A percentile compares a stretch with the other conserved stretches of the same genome.
These are phyloP conservation scores for Inosperma sp. DNA, from an alignment of 768 basidiomycete genomes.

Conservation along the genomic window DNA sequence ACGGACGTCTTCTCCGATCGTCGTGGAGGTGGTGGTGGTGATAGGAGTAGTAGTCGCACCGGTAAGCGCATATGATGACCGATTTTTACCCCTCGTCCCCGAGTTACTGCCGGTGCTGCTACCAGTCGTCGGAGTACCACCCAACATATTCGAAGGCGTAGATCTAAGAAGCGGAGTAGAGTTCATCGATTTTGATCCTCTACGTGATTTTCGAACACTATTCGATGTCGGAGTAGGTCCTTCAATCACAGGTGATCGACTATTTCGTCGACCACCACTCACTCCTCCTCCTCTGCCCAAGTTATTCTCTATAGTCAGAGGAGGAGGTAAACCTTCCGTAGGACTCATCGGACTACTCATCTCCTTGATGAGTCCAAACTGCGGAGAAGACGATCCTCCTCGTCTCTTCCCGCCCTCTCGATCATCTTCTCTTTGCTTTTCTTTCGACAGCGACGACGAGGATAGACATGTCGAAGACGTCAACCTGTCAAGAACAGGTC, in stretches of 20 bases:
- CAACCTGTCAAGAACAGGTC: too few relatives aligned
- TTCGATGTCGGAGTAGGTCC: background rate
- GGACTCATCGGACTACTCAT: conserved; percentile 15
- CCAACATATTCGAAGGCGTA: conserved; percentile 37
- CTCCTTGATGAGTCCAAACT: too few relatives aligned
- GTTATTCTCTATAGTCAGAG: background rate
- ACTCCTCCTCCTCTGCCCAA: background rate
- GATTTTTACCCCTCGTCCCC: background rate
- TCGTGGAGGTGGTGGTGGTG: too few relatives aligned
- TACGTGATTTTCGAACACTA: background rate
- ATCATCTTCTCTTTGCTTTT: too few relatives aligned
- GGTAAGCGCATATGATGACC: too few relatives aligned
- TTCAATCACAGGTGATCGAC: too few relatives aligned
- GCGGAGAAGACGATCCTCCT: too few relatives aligned
- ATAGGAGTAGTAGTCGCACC: too few relatives aligned
- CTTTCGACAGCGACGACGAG: too few relatives aligned
- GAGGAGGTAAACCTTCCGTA: conserved; percentile 15
- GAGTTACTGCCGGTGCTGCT: background rate
- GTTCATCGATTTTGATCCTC: background rate
- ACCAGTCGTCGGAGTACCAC: conserved; percentile 29
- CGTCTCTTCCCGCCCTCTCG: too few relatives aligned
- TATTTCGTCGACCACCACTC: too few relatives aligned
- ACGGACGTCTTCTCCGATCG: background rate
- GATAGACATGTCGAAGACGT: too few relatives aligned
- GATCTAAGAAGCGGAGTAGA: conserved; percentile 30